Base-by-base conservation (phyloP, 2,329 filamentous ascomycete species). In the Neoascochyta sp. region DNA sequence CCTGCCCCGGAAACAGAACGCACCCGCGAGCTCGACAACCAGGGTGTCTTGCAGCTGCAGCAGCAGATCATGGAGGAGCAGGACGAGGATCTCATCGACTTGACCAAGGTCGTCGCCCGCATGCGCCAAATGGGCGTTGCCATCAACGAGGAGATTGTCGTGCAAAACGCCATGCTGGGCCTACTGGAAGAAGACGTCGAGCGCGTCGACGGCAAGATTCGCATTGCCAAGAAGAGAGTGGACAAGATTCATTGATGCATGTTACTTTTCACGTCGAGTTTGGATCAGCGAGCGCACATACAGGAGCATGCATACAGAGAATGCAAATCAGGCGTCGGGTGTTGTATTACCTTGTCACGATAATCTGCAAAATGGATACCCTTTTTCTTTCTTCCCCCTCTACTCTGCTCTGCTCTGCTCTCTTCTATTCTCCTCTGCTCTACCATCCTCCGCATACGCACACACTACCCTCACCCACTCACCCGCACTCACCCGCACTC, bases 81-180 rank as follows among this genome's bases (percentile, higher is more conserved):
- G 53, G 86, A 92, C 45, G 60, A 80, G 47, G 81, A 85, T 47
- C 74, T 92, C 3, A 74, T 83, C 11, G 71, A 78, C 46, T 65
- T 92, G 32, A 73, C 76, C 2, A 78, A 76, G 43, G 80, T 86
- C 26, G 80, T 90, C 25, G 68, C 79, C 26, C 68, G 82, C 36
- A 82, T 90, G 67, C 81, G 76, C 53, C 81, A 88, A 62, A 85
- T 90, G 75, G 85, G 85, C 1, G 67, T 86, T 25, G 74, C 79
- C 34, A 89, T 92, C 52, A 75, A 85, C 42, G 75, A 80, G 27
- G 86, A 90, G 66, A 71, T 89, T 33, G 74, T 79, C 30, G 63
- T 76, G 44, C 84, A 90, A 66, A 83, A 26, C 9, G 33, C 34
- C 1, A 76, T 87, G 75, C 67, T 92, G 16, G 74, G 77, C 9